These are phyloP conservation scores for Crithidia fasciculata DNA, from an alignment of 208 protist species.

Conservation along the genomic window DNA sequence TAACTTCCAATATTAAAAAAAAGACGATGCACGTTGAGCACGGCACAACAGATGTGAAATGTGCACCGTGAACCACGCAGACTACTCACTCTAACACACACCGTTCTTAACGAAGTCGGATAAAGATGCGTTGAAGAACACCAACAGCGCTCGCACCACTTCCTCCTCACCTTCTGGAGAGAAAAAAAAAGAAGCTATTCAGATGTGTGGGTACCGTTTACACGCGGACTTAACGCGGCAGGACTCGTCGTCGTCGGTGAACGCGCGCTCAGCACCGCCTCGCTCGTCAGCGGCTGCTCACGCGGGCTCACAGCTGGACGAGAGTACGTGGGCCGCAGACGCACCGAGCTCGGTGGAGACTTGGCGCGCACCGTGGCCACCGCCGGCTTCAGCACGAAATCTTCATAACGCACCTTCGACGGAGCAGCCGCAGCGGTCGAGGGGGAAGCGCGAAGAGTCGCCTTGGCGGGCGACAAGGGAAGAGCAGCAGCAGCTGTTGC, in stretches of 20 bases:
- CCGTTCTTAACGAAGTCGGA: too few relatives aligned
- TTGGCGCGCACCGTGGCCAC: neutral
- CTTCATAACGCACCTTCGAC: conserved; percentile 15
- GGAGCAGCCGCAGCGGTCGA: neutral
- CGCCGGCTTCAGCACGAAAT: conserved; percentile 1
- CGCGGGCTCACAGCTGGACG: conserved; percentile 6
- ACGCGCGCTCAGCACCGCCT: neutral
- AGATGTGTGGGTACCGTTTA: neutral
- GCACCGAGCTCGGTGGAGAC: conserved; percentile 8
- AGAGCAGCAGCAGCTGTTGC: neutral
- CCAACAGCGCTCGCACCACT: too few relatives aligned
- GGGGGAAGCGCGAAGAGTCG: neutral
- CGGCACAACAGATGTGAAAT: too few relatives aligned
- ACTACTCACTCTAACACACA: too few relatives aligned
- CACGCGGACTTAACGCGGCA: neutral
- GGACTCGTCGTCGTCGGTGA: neutral
- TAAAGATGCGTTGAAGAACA: too few relatives aligned
- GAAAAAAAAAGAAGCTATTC: neutral
- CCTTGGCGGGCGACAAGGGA: neutral
- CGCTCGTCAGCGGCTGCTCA: neutral
- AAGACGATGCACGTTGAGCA: too few relatives aligned
- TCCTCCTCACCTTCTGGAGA: too few relatives aligned
- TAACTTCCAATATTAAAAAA: too few relatives aligned
- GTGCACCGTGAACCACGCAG: too few relatives aligned
- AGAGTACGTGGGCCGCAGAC: conserved; percentile 2